Evolutionary conservation across 495 filamentous ascomycete species (phyloP), one percentile per base, ranked within the genome.

Genomic region (Chaetomidium leptoderma): DNA sequence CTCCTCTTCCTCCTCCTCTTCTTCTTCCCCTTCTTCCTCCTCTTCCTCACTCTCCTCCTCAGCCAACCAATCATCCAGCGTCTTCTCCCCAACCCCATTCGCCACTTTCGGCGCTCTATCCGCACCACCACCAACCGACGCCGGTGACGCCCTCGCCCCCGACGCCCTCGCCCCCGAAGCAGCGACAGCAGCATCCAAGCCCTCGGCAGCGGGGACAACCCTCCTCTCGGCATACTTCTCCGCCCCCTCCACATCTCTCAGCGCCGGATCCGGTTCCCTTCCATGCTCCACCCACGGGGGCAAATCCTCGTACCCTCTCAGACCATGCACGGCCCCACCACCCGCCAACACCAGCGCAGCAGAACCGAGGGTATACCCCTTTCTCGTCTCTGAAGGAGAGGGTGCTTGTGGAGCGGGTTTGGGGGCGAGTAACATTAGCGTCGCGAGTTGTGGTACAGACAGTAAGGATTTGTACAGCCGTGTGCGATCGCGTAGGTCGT

Each of bases 361-460:
- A 4, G 88, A 91, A 19, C 93, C 93, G 3, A 98, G 78, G 0
- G 83, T 77, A 24, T 89, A 86, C 21, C 83, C 86, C 48, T 85
- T 87, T 7, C 91, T 80, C 3, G 83, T 84, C 55, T 92, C 89
- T 2, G 87, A 91, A 4, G 93, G 92, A 55, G 87, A 92, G 0
- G 90, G 89, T 0, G 86, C 82, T 45, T 93, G 87, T 1, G 93
- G 93, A 0, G 91, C 90, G 0, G 93, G 92, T 68, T 98, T 98
- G 0, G 93, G 93, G 2, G 93, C 93, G 0, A 97, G 80, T 0
- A 98, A 84, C 61, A 97, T 84, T 4, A 98, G 78, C 8, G 86
- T 91, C 16, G 93, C 93, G 16, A 98, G 82, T 66, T 96, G 90
- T 0, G 92, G 89, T 11, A 82, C 82, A 21, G 82, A 80, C 1